Base-by-base conservation (phyloP, 345 rosid genomes). In the Trapa bicornis region DNA sequence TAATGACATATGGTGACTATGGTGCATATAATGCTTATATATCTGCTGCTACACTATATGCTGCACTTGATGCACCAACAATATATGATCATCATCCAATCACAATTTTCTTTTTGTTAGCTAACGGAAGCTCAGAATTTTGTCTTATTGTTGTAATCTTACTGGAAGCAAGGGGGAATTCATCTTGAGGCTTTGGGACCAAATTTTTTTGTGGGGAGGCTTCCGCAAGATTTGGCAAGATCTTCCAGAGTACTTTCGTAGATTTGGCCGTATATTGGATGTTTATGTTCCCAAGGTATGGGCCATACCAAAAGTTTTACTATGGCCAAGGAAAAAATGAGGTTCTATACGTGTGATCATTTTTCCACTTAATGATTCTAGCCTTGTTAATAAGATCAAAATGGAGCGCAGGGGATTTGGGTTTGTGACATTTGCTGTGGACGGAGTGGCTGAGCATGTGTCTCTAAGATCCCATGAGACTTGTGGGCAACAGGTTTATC, bases 11-110 rank as follows among this genome's bases (percentile, higher is more conserved):
- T 56, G 80, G 90, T 75, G 99, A 97, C 69, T 94, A 94, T 77
- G 99, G 99, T 80, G 99, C 99, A 64, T 94, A 91, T 69, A 85
- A 89, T 83, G 97, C 97, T n/a, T 94, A 94, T 71, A 91, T 94
- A 72, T 86, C 96, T 71, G 96, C 97, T 32, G 96, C 97, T 29
- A 91, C 96, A 72, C 87, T 97, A 84, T 94, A 94, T 69, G 99
- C 99, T 47, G 88, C 95, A 9, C 82, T 85, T 53, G 96, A 97
- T 77, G 86, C 96, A 78, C 99, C 97, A 69, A 91, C 99, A 37
- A 68, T 94, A 67, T 94, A 94, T 77, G 99, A 94, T 71, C 96
- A 94, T 72, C 93, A 84, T 76, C 91, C 91, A 0, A 85, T 86
- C 50, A 67, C 91, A 12, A 66, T 80, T 41, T 42, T 11, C 22